Percentiles rank a stretch among this genome's conserved stretches.
Conservation (phyloP, 257 asterid genomes). For the Mentha longifolia region DNA sequence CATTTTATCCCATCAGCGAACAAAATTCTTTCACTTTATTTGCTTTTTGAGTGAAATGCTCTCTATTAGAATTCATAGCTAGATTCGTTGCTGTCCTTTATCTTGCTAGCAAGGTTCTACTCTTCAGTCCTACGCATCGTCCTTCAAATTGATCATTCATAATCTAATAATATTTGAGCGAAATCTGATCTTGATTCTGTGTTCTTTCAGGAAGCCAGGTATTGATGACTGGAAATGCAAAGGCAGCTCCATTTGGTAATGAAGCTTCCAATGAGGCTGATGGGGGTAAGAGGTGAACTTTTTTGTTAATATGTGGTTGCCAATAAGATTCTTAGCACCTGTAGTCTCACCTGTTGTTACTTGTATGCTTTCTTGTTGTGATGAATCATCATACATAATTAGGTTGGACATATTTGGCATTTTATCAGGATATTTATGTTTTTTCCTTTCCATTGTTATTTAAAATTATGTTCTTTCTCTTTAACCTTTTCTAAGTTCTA, state of each 20-base stretch:
- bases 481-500: not conserved
- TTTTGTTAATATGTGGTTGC: conserved; percentile 25
- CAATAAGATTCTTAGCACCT: conserved; percentile 3
- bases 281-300: conserved; percentile 53
- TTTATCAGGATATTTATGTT: conserved; percentile 7
- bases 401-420: not conserved
- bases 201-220: conserved; percentile 50
- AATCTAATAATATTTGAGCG: not conserved
- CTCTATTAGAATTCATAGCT: conserved; percentile 8
- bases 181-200: conserved; percentile 23
- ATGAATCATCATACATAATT: conserved; percentile 14
- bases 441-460: not conserved
- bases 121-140: conserved; percentile 12
- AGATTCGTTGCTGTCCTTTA: conserved; percentile 17
- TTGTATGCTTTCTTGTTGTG: not conserved
- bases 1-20: conserved; percentile 5
- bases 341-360: not conserved
- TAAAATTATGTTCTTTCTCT: conserved; percentile 7
- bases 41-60: not conserved
- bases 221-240: conserved; percentile 46
- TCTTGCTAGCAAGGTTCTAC: conserved; percentile 19
- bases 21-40: not conserved
- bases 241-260: conserved; percentile 35
- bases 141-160: conserved; percentile 22
- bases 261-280: conserved; percentile 50